These are phyloP conservation scores for Phoenix roebelenii DNA, from an alignment of 176 grass and related monocot genomes.

Conservation along the genomic window DNA sequence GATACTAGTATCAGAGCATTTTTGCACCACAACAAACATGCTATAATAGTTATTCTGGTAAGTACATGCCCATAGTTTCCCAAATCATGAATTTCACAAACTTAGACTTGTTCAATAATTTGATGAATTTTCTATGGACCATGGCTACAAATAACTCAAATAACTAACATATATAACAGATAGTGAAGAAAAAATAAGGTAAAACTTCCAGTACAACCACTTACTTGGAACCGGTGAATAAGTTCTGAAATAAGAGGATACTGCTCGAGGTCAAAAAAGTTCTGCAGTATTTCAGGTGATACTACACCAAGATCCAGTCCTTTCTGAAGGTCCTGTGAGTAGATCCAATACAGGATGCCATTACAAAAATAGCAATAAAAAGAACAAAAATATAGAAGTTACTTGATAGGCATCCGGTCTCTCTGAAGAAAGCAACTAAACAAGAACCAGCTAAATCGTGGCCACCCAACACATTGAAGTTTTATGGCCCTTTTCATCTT, in stretches of 20 bases:
- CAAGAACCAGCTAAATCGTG: too few relatives aligned
- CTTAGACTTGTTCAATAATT: too few relatives aligned
- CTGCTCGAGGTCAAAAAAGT: slow-evolving; percentile 97
- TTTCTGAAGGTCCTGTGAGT: slow-evolving; percentile 73
- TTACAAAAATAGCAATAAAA: slow-evolving; percentile 1
- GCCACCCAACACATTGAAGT: too few relatives aligned
- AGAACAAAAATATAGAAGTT: too few relatives aligned
- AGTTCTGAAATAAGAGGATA: slow-evolving; percentile 80
- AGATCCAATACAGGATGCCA: slow-evolving; percentile 10
- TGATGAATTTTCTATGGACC: too few relatives aligned
- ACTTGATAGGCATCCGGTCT: background rate
- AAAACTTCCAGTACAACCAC: slow-evolving; percentile 12
- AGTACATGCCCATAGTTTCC: too few relatives aligned
- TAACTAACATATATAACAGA: background rate
- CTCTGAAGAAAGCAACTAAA: background rate
- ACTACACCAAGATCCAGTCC: slow-evolving; percentile 94
- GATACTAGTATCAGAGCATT: too few relatives aligned
- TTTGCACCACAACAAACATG: too few relatives aligned
- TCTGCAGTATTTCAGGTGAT: slow-evolving; percentile 91
- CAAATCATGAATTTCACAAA: too few relatives aligned
- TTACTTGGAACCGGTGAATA: slow-evolving; percentile 90
- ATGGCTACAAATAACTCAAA: too few relatives aligned
- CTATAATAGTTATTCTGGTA: too few relatives aligned
- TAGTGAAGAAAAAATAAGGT: slow-evolving; percentile 2
- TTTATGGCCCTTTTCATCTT: too few relatives aligned